phyloP scores from a whole-genome alignment of 352 stramenopile genomes.

The Pythium monospermum region DNA sequence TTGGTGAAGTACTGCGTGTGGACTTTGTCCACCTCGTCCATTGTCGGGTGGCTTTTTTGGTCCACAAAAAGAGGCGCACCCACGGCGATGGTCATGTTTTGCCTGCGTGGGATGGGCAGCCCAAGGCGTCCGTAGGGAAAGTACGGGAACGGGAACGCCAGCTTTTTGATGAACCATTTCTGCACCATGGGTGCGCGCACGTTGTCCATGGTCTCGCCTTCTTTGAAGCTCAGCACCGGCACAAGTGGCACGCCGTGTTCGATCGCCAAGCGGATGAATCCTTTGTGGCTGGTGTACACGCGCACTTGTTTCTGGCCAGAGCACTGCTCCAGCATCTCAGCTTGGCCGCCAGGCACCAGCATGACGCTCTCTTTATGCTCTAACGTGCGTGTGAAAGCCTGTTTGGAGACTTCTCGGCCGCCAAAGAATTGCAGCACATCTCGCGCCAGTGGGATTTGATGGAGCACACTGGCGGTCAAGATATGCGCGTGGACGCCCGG shows the following conservation, averaged over 20 bases:
- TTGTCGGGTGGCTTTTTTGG: constrained; percentile 37
- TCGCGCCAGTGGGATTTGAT: constrained; percentile 71
- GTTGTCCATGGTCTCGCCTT: constrained; percentile 82
- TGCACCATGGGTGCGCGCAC: constrained; percentile 65
- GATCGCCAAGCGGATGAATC: constrained; percentile 76
- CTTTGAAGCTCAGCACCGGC: constrained; percentile 75
- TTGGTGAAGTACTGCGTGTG: constrained; percentile 54
- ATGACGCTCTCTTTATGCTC: constrained; percentile 59
- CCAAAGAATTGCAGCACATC: constrained; percentile 77
- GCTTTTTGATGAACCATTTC: constrained; percentile 71
- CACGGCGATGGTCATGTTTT: constrained; percentile 59
- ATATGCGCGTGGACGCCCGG: constrained; percentile 61
- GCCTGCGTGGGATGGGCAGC: constrained; percentile 63
- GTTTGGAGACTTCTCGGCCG: constrained; percentile 63
- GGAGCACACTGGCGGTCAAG: constrained; percentile 70
- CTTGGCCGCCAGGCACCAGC: constrained; percentile 73
- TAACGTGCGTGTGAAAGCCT: constrained; percentile 48
- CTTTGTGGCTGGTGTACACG: constrained; percentile 71
- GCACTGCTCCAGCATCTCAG: constrained; percentile 75
- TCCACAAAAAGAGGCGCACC: constrained; percentile 52
- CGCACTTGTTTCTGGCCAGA: constrained; percentile 57
- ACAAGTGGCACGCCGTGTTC: constrained; percentile 70
- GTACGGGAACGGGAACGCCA: constrained; percentile 78
- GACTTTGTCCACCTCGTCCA: constrained; percentile 56
- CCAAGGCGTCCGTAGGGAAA: constrained; percentile 65